Conservation (phyloP, 768 basidiomycete species). For the Auricularia cornea region DNA sequence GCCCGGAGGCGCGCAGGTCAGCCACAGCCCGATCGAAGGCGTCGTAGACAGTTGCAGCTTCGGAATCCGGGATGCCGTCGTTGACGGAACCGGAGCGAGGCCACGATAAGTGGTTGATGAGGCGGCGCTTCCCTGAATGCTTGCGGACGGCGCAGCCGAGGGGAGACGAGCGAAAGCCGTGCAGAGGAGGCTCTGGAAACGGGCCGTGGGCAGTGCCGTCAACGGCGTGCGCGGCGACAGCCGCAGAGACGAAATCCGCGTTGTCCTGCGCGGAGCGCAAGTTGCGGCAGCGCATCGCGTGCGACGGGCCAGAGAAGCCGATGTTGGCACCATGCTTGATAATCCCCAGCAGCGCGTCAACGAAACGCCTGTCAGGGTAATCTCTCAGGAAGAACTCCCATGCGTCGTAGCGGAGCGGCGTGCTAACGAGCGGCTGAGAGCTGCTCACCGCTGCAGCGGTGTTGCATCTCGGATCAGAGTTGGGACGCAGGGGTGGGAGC, state of each 20-base stretch:
- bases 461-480: conserved; percentile 8
- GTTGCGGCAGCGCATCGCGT: conserved; percentile 8
- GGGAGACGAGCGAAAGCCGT: conserved; percentile 14
- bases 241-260: conserved; percentile 8
- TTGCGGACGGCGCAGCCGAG: conserved; percentile 14
- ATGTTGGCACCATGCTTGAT: conserved; percentile 7
- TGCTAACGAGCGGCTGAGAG: neutral
- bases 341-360: conserved; percentile 4
- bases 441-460: neutral
- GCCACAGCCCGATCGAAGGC: conserved; percentile 10
- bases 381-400: conserved; percentile 6
- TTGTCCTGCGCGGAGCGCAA: conserved; percentile 10
- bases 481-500: conserved; percentile 4
- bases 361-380: conserved; percentile 6
- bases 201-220: conserved; percentile 11
- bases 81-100: conserved; percentile 13
- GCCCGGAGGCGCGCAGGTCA: conserved; percentile 19
- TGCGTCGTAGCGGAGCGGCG: neutral
- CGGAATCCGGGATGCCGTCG: conserved; percentile 19
- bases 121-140: conserved; percentile 10
- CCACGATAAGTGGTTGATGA: conserved; percentile 17
- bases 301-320: conserved; percentile 3
- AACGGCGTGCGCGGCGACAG: conserved; percentile 8
- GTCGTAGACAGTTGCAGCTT: conserved; percentile 24
- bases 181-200: conserved; percentile 12